Evolutionary conservation across 2,329 filamentous ascomycete genomes (phyloP), one percentile per base, ranked within the genome.

Genomic region (Neospermospora avenae): DNA sequence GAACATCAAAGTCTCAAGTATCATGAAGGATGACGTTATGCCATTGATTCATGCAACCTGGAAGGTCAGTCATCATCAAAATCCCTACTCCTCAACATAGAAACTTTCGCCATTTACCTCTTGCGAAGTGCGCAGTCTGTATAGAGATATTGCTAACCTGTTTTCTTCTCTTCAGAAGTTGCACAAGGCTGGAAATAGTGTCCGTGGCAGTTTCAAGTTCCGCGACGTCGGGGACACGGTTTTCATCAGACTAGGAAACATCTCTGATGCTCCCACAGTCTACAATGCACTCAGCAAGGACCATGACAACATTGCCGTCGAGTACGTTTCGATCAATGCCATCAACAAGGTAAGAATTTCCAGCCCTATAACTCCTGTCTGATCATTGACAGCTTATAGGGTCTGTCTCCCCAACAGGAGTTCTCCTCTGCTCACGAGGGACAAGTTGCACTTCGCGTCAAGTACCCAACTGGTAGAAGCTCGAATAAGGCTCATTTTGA

Each of bases 381-480:
- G 31, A 0, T 39, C 39, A 16, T 31, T 59, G 28, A 59, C 34
- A 8, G 18, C 2, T 1, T 31, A 11, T 14, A 59, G 57, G 22
- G 34, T 24, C 37, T 55, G 6, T 59, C 57, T 6, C 57, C 57
- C 13, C 20, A 55, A 8, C 28, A 31, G 8, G 20, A 39, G 3
- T 10, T 18, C 22, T 35, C 16, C 37, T 52, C 79, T 18, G 73
- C 78, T 51, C 78, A 82, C 63, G 83, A 86, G 72, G 84, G 82
- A 18, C 81, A 85, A 67, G 70, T 85, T 41, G 74, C 78, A 58
- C 70, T 85, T 11, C 78, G 77, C n/a, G 79, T 81, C 24, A 76
- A 77, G 46, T 71, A 69, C 56, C 70, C 70, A 6, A 24, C 39
- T 1, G 56, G 44, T 6, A 25, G 49, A n/a, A 31, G 25, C 14